A percentile compares a stretch with the other conserved stretches of the same genome.
phyloP scores from a whole-genome alignment of 108 stramenopile genomes.

The Schizochytrium sp. region DNA sequence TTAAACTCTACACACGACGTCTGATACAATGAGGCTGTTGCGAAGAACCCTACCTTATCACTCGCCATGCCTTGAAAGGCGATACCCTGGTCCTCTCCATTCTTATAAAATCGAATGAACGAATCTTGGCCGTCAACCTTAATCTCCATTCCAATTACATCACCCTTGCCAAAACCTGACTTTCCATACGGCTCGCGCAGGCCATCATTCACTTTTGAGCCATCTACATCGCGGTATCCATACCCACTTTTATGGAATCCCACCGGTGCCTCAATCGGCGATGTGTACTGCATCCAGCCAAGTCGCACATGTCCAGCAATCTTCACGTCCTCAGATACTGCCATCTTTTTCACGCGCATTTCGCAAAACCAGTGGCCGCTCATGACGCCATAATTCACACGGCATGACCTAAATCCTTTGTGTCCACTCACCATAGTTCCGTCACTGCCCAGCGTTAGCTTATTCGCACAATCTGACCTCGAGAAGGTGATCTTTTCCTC shows the following conservation, averaged over 20 bases:
- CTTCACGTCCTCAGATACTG: slow-evolving; percentile 27
- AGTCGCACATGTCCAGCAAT: slow-evolving; percentile 43
- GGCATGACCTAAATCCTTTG: background rate
- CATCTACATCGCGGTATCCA: slow-evolving; percentile 47
- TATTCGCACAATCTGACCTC: background rate
- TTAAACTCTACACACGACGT: background rate
- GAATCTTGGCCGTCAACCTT: background rate
- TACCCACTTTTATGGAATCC: background rate
- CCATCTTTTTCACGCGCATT: background rate
- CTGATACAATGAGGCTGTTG: slow-evolving; percentile 42
- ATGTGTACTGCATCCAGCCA: slow-evolving; percentile 15
- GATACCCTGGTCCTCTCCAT: slow-evolving; percentile 30
- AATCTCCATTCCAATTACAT: slow-evolving; percentile 51
- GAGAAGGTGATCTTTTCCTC: background rate
- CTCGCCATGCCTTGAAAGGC: background rate
- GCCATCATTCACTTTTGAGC: slow-evolving; percentile 49
- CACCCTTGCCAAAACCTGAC: slow-evolving; percentile 27
- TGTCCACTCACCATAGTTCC: background rate
- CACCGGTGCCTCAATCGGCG: slow-evolving; percentile 34
- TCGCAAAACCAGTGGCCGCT: slow-evolving; percentile 48
- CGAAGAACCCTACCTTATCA: slow-evolving; percentile 36
- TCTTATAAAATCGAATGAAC: slow-evolving; percentile 4
- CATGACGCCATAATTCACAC: slow-evolving; percentile 31
- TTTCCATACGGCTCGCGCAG: slow-evolving; percentile 11
- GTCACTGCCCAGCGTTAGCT: background rate